Conservation (phyloP, 768 basidiomycete species). For the Phaeotremella skinneri region DNA sequence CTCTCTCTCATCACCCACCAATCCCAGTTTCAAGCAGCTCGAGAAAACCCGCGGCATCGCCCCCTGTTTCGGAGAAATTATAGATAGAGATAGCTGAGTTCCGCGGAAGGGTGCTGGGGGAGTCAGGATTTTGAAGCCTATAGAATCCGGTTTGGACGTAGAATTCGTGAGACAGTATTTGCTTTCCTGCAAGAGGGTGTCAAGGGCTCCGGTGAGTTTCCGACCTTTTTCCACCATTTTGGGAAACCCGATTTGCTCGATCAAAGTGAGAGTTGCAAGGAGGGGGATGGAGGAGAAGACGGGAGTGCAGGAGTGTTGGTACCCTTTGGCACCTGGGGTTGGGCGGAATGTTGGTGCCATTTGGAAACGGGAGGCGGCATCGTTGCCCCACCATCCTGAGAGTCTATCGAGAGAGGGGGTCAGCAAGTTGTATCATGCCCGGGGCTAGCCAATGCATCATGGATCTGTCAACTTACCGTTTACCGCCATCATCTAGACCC, state of each 20-base stretch:
- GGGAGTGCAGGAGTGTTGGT: constrained; percentile 93
- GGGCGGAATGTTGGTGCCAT: constrained; percentile 84
- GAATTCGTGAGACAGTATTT: constrained; percentile 61
- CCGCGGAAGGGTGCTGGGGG: constrained; percentile 70
- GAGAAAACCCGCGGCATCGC: constrained; percentile 71
- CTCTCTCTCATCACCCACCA: constrained; percentile 85
- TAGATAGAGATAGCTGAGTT: constrained; percentile 80
- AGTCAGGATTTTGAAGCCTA: constrained; percentile 88
- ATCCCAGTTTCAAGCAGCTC: constrained; percentile 64
- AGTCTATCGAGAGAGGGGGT: constrained; percentile 58
- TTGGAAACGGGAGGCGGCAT: constrained; percentile 76
- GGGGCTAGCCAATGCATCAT: too few relatives aligned
- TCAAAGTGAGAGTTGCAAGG: constrained; percentile 75
- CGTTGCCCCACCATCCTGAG: constrained; percentile 98
- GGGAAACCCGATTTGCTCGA: constrained; percentile 77
- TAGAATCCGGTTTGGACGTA: constrained; percentile 34
- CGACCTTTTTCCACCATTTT: constrained; percentile 67
- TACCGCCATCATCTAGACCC: constrained; percentile 43
- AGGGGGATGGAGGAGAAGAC: constrained; percentile 75
- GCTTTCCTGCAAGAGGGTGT: constrained; percentile 62
- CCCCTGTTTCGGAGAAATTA: constrained; percentile 59
- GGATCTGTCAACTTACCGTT: constrained; percentile 41
- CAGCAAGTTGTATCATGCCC: not conserved
- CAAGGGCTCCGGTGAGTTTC: constrained; percentile 69
- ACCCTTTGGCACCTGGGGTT: constrained; percentile 86